These are phyloP conservation scores for Cladosporium colombiae DNA, from an alignment of 2,329 filamentous ascomycete genomes.

Conservation along the genomic window DNA sequence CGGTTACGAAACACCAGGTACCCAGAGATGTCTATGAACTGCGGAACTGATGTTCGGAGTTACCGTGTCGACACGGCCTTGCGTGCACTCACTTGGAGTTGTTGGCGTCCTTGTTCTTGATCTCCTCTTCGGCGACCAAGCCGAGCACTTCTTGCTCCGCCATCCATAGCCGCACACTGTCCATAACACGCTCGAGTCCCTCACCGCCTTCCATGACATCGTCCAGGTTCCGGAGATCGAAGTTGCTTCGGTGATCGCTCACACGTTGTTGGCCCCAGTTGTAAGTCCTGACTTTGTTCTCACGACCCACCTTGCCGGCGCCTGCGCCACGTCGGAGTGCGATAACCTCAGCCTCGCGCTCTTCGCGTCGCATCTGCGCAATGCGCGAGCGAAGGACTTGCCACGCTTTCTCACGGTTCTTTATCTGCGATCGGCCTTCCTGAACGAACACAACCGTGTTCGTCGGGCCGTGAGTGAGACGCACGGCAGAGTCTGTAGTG, in stretches of 20 bases:
- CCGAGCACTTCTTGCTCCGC: slow-evolving; percentile 71
- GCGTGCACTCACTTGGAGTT: slow-evolving; percentile 3
- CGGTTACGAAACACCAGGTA: not conserved
- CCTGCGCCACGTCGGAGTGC: slow-evolving; percentile 75
- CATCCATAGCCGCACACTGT: slow-evolving; percentile 75
- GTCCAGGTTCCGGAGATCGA: slow-evolving; percentile 77
- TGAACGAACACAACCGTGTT: slow-evolving; percentile 88
- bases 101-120: slow-evolving; percentile 24
- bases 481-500: slow-evolving; percentile 93
- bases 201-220: slow-evolving; percentile 77
- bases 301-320: slow-evolving; percentile 77
- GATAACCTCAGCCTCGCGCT: slow-evolving; percentile 77
- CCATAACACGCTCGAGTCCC: slow-evolving; percentile 72
- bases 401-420: slow-evolving; percentile 89
- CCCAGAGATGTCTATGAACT: not conserved
- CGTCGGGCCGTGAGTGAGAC: slow-evolving; percentile 86
- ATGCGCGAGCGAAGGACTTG: slow-evolving; percentile 77
- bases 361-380: slow-evolving; percentile 76
- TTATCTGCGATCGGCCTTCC: slow-evolving; percentile 84
- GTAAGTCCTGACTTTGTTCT: slow-evolving; percentile 93
- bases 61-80: not conserved
- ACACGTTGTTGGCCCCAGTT: slow-evolving; percentile 79
- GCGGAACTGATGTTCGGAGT: not conserved
- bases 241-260: slow-evolving; percentile 81
- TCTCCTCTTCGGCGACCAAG: slow-evolving; percentile 47